Evolutionary conservation across 768 basidiomycete species (phyloP), one percentile per base, ranked within the genome.

Genomic region (Chiua virens): DNA sequence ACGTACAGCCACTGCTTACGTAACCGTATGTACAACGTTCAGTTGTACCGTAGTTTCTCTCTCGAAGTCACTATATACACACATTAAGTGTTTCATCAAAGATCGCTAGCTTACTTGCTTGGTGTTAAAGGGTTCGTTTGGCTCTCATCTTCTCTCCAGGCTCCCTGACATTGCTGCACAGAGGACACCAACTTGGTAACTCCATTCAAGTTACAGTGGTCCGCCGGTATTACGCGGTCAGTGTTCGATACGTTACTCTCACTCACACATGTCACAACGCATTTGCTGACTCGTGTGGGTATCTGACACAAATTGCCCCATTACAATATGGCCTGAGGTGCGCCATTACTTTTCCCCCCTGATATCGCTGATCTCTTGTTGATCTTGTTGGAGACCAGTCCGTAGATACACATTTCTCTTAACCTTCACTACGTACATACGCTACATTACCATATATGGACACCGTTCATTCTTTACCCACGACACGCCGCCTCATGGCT

Each of bases 261-360:
- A 96, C 96, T 0, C 95, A 98, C 68, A 76, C 70, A 8, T 98
- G 95, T 72, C 89, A 94, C 73, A 96, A 96, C 62, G 86, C 82
- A 11, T 92, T 92, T 60, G 91, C 90, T 5, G 90, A 92, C 64
- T 89, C 89, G 17, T 85, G 83, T 52, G 92, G 92, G 17, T 75
- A 78, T 50, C 60, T 79, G 34, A 73, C 74, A 9, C 75, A 76
- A 15, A 76, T 78, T 5, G 65, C 72, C 14, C 85, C 88, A 13
- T 70, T 79, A 8, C 87, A 92, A 64, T 73, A 77, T 21, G 89
- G 89, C 13, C 72, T 90, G 47, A 87, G 85, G 84, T 83, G 58
- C 30, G 64, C 11, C 9, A 9, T 13, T 0, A 25, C 54, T 15
- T 45, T n/a, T 52, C 17, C 25, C 22, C n/a, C 9, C 13, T 25